phyloP scores from a whole-genome alignment of 306 rosid genomes.

The Aeschynomene evenia region DNA sequence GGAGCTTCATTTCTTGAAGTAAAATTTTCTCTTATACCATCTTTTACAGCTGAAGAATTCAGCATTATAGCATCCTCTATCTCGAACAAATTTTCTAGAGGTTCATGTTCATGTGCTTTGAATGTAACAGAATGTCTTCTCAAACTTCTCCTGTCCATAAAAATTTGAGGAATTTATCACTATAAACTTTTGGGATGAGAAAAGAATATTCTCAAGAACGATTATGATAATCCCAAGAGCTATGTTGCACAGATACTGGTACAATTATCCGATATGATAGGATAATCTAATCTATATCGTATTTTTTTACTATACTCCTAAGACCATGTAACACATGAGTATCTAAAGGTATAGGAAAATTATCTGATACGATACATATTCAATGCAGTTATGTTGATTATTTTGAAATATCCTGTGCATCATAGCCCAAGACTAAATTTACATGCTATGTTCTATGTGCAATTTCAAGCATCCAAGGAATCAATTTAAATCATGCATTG shows the following conservation, averaged over 20 bases:
- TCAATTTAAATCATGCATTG: background rate
- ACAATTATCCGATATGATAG: no score
- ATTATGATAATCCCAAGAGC: background rate
- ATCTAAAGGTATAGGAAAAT: no score
- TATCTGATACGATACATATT: no score
- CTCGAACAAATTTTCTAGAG: slow-evolving; percentile 58
- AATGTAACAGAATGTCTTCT: slow-evolving; percentile 66
- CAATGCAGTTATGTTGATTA: no score
- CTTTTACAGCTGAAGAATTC: slow-evolving; percentile 16
- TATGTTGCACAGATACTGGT: no score
- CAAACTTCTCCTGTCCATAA: slow-evolving; percentile 45
- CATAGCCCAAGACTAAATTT: background rate
- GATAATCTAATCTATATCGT: no score
- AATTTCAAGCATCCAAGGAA: background rate
- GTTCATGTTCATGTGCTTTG: slow-evolving; percentile 44
- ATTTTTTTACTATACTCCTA: no score
- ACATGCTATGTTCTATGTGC: background rate
- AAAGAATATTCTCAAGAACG: slow-evolving; percentile 7
- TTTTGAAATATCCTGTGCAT: no score
- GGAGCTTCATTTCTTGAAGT: slow-evolving; percentile 39
- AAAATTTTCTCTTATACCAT: slow-evolving; percentile 36
- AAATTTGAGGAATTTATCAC: background rate
- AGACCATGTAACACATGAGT: no score
- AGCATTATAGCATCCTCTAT: slow-evolving; percentile 50
- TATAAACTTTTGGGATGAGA: slow-evolving; percentile 8